phyloP scores from a whole-genome alignment of 129 eudicot genomes.

The Rutidosis leptorrhynchoides region DNA sequence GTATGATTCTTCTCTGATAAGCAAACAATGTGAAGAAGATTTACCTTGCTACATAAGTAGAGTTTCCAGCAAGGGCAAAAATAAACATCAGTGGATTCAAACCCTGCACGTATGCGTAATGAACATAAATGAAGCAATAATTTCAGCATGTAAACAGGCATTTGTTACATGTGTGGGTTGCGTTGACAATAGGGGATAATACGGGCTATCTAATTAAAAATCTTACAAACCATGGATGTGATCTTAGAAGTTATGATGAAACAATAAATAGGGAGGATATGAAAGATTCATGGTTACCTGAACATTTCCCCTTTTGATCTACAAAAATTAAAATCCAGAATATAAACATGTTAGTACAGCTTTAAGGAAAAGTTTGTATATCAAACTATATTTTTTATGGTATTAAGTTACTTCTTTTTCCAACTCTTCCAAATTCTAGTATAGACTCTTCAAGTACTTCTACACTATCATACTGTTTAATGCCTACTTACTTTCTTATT shows the following conservation, averaged over 20 bases:
- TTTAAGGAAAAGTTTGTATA: not conserved
- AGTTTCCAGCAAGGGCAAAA: conserved; percentile 73
- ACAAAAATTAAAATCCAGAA: conserved; percentile 29
- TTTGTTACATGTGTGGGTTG: not conserved
- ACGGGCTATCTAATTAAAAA: too few species aligned
- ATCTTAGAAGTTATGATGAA: too few species aligned
- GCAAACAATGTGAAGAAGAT: conserved; percentile 3
- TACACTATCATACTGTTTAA: not conserved
- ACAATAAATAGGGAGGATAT: not conserved
- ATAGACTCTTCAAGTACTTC: not conserved
- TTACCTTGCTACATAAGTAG: conserved; percentile 83
- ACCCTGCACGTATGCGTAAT: conserved; percentile 48
- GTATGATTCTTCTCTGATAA: not conserved
- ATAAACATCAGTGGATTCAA: conserved; percentile 80
- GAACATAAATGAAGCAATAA: not conserved
- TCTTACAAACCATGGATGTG: too few species aligned
- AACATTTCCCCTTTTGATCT: conserved; percentile 70
- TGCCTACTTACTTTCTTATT: not conserved
- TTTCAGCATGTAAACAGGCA: conserved; percentile 1
- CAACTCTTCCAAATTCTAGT: not conserved
- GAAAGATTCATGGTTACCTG: conserved; percentile 41
- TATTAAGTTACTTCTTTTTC: not conserved
- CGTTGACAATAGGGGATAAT: too few species aligned
- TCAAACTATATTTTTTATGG: not conserved
- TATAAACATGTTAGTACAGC: conserved; percentile 17